Percentiles rank a stretch among this genome's conserved stretches.
These are phyloP conservation scores for Coffea canephora DNA, from an alignment of 257 asterid species.

Conservation along the genomic window DNA sequence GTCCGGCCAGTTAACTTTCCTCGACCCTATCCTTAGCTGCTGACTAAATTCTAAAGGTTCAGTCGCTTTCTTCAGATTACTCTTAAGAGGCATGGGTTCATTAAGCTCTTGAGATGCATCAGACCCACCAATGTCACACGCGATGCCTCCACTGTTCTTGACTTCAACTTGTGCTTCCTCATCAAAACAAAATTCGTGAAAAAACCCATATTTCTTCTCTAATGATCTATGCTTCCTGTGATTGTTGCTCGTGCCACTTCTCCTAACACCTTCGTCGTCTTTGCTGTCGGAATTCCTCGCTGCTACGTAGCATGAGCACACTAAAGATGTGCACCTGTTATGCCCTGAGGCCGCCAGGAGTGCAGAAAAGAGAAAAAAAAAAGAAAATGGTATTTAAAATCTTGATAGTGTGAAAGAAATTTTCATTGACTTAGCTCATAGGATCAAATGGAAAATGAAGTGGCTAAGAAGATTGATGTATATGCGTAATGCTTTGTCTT, in stretches of 20 bases:
- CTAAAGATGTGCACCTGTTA: constrained; percentile 49
- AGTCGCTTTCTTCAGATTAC: constrained; percentile 54
- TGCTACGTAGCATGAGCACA: constrained; percentile 66
- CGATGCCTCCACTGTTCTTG: not conserved
- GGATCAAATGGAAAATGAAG: not conserved
- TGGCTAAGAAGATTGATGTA: not conserved
- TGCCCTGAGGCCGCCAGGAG: constrained; percentile 51
- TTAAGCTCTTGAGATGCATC: constrained; percentile 4
- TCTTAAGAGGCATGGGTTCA: constrained; percentile 40
- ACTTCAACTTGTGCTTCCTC: constrained; percentile 13
- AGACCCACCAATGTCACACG: not conserved
- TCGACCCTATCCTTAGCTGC: constrained; percentile 19
- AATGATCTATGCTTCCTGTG: not conserved
- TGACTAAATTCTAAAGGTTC: constrained; percentile 16
- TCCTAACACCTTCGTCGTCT: constrained; percentile 31
- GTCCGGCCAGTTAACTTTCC: constrained; percentile 73
- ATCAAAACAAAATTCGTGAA: constrained; percentile 13
- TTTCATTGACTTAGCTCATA: not conserved
- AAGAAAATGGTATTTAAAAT: not conserved
- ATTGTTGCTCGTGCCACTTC: not conserved
- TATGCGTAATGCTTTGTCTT: not conserved
- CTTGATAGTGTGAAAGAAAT: not conserved
- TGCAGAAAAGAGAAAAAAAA: not conserved
- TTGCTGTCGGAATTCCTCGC: constrained; percentile 49
- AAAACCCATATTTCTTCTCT: constrained; percentile 14